Base-by-base conservation (phyloP, 2,329 filamentous ascomycete genomes). In the Hypoxylon sp. region DNA sequence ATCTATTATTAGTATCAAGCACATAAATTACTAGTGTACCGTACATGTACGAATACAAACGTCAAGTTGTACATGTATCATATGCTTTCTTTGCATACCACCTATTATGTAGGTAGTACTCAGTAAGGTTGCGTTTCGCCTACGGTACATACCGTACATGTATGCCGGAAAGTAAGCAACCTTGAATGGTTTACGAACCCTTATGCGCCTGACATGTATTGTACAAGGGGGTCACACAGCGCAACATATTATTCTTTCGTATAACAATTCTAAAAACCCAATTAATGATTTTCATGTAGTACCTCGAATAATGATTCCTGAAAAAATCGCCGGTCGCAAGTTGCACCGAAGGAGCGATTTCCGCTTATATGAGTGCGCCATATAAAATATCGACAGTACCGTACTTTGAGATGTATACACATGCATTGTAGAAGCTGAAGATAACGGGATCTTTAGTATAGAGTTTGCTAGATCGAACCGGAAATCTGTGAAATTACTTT, bases 1-100 rank as follows among this genome's bases (percentile, higher is more conserved):
- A 60, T 63, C 66, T 69, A 69, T 69, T 65, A 50, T 65, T 69
- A 69, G 66, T 22, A 68, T 53, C 35, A n/a, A 31, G 10, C 29
- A 31, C 29, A 31, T 31, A 31, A 52, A 31, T 31, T 14, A 39
- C 14, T 13, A 8, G 29, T 31, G 29, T 31, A 31, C 29, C 9
- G 29, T 31, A 31, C 29, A 31, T 31, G 29, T 31, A 31, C 5
- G 8, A 5, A 31, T 22, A 3, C 19, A 22, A 22, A 22, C 19
- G 1, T 22, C n/a, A n/a, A n/a, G n/a, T 22, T 22, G 3, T 22
- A n/a, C n/a, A n/a, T 22, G 3, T 22, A 22, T 48, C 29, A 29
- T 42, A 22, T 55, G 52, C 37, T 55, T 42, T 54, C 37, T 24
- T n/a, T 26, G 51, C 33, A 54, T 11, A 9, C 13, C n/a, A n/a